These are phyloP conservation scores for Mycena epipterygia DNA, from an alignment of 768 basidiomycete genomes.

Conservation along the genomic window DNA sequence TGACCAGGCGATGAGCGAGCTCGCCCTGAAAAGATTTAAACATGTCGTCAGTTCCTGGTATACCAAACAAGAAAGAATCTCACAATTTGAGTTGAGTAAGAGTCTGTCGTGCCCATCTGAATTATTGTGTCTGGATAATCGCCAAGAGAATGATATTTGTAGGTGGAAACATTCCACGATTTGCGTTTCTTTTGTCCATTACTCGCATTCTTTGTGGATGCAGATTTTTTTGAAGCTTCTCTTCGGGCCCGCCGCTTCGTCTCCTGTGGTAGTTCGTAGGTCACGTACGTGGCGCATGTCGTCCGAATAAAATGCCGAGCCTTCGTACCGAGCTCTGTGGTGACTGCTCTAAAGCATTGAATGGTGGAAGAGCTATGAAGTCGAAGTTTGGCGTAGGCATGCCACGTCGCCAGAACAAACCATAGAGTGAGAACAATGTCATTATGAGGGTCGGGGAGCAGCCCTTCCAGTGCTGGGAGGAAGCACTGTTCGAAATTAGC, in stretches of 20 bases:
- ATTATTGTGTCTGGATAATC: conserved; percentile 35
- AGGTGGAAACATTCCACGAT: conserved; percentile 33
- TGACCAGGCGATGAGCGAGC: conserved; percentile 44
- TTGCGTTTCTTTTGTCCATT: not conserved
- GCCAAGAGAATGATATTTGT: conserved; percentile 41
- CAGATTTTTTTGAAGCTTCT: not conserved
- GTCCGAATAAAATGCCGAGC: not conserved
- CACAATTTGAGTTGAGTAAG: conserved; percentile 44
- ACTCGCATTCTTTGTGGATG: no score
- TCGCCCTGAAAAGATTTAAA: conserved; percentile 46
- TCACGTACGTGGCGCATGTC: not conserved
- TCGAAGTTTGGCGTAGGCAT: conserved; percentile 51
- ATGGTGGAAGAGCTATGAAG: conserved; percentile 41
- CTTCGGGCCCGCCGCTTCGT: not conserved
- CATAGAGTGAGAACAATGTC: conserved; percentile 43
- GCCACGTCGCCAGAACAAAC: conserved; percentile 51
- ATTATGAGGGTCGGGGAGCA: conserved; percentile 48
- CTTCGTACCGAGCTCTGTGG: not conserved
- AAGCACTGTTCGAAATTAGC: not conserved
- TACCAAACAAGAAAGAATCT: not conserved
- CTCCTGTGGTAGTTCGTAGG: not conserved
- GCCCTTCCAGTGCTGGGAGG: conserved; percentile 40
- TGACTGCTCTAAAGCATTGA: not conserved
- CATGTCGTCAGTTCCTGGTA: no score
- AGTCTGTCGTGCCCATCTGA: conserved; percentile 40